Base-by-base conservation (phyloP, 1,284 basidiomycete genomes). In the Pseudozyma sp. region DNA sequence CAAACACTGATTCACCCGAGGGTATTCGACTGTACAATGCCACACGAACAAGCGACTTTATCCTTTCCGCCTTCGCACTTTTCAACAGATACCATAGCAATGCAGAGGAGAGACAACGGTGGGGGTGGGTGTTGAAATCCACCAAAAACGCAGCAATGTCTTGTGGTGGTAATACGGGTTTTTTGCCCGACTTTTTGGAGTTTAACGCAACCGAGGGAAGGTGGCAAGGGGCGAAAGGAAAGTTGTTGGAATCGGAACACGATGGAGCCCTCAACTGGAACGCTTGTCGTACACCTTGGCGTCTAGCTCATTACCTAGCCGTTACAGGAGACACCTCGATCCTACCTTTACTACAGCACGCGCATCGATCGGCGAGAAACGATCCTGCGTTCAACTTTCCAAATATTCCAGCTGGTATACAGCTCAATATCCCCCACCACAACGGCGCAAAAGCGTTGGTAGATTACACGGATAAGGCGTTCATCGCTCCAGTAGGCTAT, bases 201-300 rank as follows among this genome's bases (percentile, higher is more conserved):
- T 79, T 52, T 49, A 48, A 76, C 35, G 1, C 19, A 13, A 8
- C 5, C 8, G 21, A n/a, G 19, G 38, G 8, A 34, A 52, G n/a
- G 11, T 82, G 79, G 79, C 48, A 52, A 1, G 70, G 72, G 0
- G 61, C 76, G 0, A 50, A 56, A 1, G 78, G 78, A 1, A 73
- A 82, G 39, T 55, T 78, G 31, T 52, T 82, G 13, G 81, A 82
- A 43, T 60, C 66, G 31, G 71, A 80, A 21, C 54, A 78, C 51
- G 81, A 82, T 53, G 81, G 81, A 3, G 56, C 68, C 0, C 65
- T 81, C 49, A 74, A 71, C 58, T 82, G 81, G 81, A 82, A 82
- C 54, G 79, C 81, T 1, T 82, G 81, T 42, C 68, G 81, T 8
- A 82, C 81, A 5, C 78, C 79, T 0, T 82, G 81, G 81, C 66